Evolutionary conservation across 2,329 filamentous ascomycete genomes (phyloP).

Genomic region (Colletotrichum sojae): DNA sequence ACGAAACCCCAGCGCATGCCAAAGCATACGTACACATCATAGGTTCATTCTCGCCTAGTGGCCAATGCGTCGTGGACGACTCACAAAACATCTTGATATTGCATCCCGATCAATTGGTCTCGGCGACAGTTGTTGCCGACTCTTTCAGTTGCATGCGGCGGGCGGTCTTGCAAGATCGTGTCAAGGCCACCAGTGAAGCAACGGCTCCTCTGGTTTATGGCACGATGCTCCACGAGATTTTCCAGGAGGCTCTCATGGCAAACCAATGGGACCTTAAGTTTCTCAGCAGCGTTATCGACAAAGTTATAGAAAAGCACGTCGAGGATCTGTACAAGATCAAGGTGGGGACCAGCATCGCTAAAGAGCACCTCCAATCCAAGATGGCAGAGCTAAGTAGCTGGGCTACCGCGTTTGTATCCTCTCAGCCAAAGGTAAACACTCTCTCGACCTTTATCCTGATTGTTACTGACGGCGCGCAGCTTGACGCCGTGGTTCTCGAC

Average conservation of each 20-base stretch:
- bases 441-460: background rate
- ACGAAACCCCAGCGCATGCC: slow-evolving; percentile 80
- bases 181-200: slow-evolving; percentile 89
- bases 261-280: slow-evolving; percentile 85
- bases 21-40: slow-evolving; percentile 90
- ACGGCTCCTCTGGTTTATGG: slow-evolving; percentile 90
- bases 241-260: slow-evolving; percentile 87
- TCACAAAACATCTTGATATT: slow-evolving; percentile 87
- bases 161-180: slow-evolving; percentile 92
- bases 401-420: slow-evolving; percentile 85
- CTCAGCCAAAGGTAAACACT: slow-evolving; percentile 72
- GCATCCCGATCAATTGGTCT: slow-evolving; percentile 95
- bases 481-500: slow-evolving; percentile 34
- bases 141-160: slow-evolving; percentile 93
- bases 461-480: slow-evolving; percentile 47
- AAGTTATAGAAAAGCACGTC: slow-evolving; percentile 80
- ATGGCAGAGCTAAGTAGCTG: slow-evolving; percentile 86
- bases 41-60: slow-evolving; percentile 78
- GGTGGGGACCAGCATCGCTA: slow-evolving; percentile 79
- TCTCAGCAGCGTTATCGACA: slow-evolving; percentile 76
- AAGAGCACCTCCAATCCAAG: slow-evolving; percentile 86
- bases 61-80: slow-evolving; percentile 88
- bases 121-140: slow-evolving; percentile 95
- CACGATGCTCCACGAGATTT: slow-evolving; percentile 93
- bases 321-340: slow-evolving; percentile 93